A percentile compares a stretch with the other conserved stretches of the same genome.
phyloP scores from a whole-genome alignment of 768 basidiomycete species.

The Termitomyces sp. region DNA sequence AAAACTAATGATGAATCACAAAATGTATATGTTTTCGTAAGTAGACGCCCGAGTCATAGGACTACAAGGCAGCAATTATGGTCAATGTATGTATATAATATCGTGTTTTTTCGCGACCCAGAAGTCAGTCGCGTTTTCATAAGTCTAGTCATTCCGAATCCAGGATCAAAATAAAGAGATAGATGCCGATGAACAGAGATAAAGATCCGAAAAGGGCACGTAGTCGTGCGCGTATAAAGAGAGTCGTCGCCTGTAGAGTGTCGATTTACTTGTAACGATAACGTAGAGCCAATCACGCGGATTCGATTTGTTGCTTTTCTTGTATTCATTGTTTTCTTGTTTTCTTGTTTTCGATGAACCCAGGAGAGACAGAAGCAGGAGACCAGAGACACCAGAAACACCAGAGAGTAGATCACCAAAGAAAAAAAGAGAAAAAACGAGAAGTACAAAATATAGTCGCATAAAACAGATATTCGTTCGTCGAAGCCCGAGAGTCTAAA shows the following conservation, averaged over 20 bases:
- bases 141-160: background rate
- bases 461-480: background rate
- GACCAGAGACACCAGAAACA: background rate
- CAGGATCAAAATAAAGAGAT: background rate
- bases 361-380: background rate
- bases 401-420: background rate
- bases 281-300: background rate
- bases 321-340: background rate
- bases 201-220: background rate
- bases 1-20: background rate
- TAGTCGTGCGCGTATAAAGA: background rate
- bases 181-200: background rate
- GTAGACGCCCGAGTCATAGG: background rate
- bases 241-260: background rate
- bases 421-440: background rate
- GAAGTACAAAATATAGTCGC: background rate
- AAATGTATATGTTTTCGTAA: background rate
- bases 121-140: background rate
- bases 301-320: background rate
- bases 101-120: background rate
- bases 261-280: background rate
- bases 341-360: background rate
- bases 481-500: background rate
- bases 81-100: background rate
- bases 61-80: background rate